Evolutionary conservation across 805 yeast genomes (phyloP).

Genomic region (Wickerhamiella kurtzmanii): DNA sequence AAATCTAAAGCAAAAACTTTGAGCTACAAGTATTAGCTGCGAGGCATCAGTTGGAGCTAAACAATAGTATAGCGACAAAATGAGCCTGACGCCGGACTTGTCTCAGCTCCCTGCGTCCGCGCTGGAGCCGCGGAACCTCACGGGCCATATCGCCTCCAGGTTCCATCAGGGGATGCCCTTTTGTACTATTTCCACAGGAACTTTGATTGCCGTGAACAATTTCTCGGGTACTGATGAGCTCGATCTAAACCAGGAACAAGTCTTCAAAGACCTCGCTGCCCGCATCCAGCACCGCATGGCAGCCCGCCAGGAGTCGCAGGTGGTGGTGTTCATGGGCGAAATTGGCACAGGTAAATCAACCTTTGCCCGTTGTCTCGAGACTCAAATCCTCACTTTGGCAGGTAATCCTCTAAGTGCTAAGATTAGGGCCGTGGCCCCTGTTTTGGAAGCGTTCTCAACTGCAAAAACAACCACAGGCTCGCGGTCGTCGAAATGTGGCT

Average conservation of each 20-base stretch:
- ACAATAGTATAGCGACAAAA: too few species aligned
- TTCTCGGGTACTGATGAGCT: conserved; percentile 20
- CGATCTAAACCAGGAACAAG: conserved; percentile 28
- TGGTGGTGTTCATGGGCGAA: conserved; percentile 29
- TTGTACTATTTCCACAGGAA: conserved; percentile 27
- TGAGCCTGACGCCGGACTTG: conserved; percentile 20
- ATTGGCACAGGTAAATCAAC: conserved; percentile 30
- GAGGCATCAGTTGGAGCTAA: too few species aligned
- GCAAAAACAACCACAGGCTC: conserved; percentile 26
- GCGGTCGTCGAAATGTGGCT: conserved; percentile 40
- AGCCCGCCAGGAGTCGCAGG: conserved; percentile 27
- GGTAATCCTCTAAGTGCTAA: conserved; percentile 27
- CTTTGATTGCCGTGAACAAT: conserved; percentile 30
- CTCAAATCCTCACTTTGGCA: conserved; percentile 24
- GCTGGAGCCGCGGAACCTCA: conserved; percentile 29
- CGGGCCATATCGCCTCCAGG: conserved; percentile 32
- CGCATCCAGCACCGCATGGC: conserved; percentile 27
- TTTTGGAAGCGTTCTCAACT: conserved; percentile 29
- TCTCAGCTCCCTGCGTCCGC: conserved; percentile 26
- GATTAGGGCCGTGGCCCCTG: conserved; percentile 24
- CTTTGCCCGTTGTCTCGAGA: conserved; percentile 23
- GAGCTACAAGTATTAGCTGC: too few species aligned
- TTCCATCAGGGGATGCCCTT: conserved; percentile 32
- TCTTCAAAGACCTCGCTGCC: conserved; percentile 27
- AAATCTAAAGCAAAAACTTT: too few species aligned